A percentile compares a stretch with the other conserved stretches of the same genome.
Evolutionary conservation across 306 rosid species (phyloP).

Genomic region (Morella rubra): DNA sequence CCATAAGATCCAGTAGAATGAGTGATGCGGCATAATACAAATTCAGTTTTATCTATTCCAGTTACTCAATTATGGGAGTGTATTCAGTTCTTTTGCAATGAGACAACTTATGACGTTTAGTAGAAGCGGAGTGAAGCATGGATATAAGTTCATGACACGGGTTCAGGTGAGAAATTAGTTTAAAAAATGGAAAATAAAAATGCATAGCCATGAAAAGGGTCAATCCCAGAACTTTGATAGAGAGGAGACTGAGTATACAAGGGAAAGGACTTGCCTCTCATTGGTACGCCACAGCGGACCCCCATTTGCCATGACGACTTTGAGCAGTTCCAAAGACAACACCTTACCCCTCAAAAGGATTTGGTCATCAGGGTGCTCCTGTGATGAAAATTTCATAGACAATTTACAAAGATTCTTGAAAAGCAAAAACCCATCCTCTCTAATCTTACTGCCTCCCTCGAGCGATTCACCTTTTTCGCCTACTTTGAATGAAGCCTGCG

Average conservation of each 20-base stretch:
- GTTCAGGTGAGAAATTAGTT: neutral
- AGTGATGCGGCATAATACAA: too few species aligned
- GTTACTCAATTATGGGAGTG: too few species aligned
- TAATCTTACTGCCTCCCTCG: slow-evolving; percentile 66
- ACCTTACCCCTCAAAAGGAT: slow-evolving; percentile 92
- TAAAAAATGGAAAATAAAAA: too few species aligned
- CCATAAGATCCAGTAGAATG: too few species aligned
- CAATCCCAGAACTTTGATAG: neutral
- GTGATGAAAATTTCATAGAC: slow-evolving; percentile 95
- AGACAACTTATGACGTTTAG: too few species aligned
- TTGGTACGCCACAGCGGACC: slow-evolving; percentile 76
- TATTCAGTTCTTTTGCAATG: too few species aligned
- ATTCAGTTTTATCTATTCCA: too few species aligned
- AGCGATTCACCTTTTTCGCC: slow-evolving; percentile 28
- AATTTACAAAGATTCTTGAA: slow-evolving; percentile 89
- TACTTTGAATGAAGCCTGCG: neutral
- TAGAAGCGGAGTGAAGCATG: neutral
- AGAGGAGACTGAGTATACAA: neutral
- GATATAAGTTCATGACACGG: neutral
- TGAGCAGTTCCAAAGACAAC: slow-evolving; percentile 94
- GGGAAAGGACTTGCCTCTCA: slow-evolving; percentile 67
- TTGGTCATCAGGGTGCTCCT: slow-evolving; percentile 85
- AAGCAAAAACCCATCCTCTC: slow-evolving; percentile 89
- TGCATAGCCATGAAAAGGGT: neutral
- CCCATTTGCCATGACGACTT: slow-evolving; percentile 84